phyloP scores from a whole-genome alignment of 225 moss, liverwort and hornwort species.

The Pleurozium schreberi region DNA sequence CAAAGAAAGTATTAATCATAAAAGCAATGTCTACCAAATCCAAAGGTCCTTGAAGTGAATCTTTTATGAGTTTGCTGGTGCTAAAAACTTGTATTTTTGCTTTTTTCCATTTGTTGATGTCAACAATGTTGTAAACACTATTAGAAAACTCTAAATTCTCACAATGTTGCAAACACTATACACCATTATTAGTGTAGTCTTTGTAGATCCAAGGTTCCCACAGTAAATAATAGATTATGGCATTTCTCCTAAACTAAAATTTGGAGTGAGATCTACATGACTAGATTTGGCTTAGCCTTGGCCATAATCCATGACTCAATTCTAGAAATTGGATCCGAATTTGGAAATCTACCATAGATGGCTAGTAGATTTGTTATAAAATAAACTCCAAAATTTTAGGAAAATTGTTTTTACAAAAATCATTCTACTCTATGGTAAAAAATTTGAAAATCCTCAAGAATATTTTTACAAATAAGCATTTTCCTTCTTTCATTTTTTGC shows the following conservation, averaged over 20 bases:
- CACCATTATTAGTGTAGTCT: too few relatives aligned
- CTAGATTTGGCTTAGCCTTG: not conserved
- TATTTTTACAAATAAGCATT: not conserved
- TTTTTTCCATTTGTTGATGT: too few relatives aligned
- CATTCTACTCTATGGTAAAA: not conserved
- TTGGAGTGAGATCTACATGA: not conserved
- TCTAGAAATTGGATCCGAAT: not conserved
- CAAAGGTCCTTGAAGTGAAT: too few relatives aligned
- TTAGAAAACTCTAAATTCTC: too few relatives aligned
- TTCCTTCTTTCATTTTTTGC: not conserved
- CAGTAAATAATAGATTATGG: not conserved
- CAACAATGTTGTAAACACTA: too few relatives aligned
- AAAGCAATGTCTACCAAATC: too few relatives aligned
- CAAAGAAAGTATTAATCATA: too few relatives aligned
- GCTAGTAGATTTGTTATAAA: accelerated
- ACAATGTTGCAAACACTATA: too few relatives aligned
- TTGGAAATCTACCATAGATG: not conserved
- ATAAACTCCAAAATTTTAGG: not conserved
- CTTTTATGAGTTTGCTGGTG: too few relatives aligned
- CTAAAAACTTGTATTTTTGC: too few relatives aligned
- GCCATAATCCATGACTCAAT: not conserved
- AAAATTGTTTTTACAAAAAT: not conserved
- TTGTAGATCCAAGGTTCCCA: too few relatives aligned
- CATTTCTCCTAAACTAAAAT: accelerated
- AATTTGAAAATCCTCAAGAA: not conserved